Evolutionary conservation across 768 basidiomycete genomes (phyloP), one percentile per base, ranked within the genome.

Genomic region (Exsudoporus frostii): DNA sequence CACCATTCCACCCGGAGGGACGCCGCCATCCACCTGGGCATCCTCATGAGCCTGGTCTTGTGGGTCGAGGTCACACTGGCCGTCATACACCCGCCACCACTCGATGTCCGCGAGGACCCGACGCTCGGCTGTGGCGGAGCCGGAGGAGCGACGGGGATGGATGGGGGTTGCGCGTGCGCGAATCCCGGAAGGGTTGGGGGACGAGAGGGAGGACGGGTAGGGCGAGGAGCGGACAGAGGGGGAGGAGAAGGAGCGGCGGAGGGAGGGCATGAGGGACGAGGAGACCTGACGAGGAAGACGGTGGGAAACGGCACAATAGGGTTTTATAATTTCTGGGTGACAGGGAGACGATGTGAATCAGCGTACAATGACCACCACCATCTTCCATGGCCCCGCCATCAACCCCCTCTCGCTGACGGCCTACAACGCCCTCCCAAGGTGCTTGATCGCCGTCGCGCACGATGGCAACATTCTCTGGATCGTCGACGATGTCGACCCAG

Each of bases 91-190:
- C 62, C 77, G 81, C 89, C 89, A 91, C 89, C 90, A 92, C 68
- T 90, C 89, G 64, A 92, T 86, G 74, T 92, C 90, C 32, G 87
- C 89, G 55, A 92, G 78, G 61, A 92, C 87, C 60, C 88, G 79
- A 65, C 90, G 79, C 58, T 69, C 75, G 59, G 67, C 69, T 33
- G 80, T 81, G 65, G 87, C 84, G 60, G 88, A 87, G 55, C 81
- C 85, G 20, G 84, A 83, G 13, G 86, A 80, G 54, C 88, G 83
- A 64, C 86, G 80, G 8, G 72, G 69, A 49, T 65, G 65, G 32
- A 65, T 68, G 45, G 57, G 60, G 30, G 55, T 55, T 52, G 79
- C 71, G 38, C 81, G 69, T 15, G 65, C 72, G 52, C 76, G 71
- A 22, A 73, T 72, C 30, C 74, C 70, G 48, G 63, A 63, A 47